Evolutionary conservation across 352 stramenopile species (phyloP), one percentile per base, ranked within the genome.

Genomic region (Pythium folliculosum): DNA sequence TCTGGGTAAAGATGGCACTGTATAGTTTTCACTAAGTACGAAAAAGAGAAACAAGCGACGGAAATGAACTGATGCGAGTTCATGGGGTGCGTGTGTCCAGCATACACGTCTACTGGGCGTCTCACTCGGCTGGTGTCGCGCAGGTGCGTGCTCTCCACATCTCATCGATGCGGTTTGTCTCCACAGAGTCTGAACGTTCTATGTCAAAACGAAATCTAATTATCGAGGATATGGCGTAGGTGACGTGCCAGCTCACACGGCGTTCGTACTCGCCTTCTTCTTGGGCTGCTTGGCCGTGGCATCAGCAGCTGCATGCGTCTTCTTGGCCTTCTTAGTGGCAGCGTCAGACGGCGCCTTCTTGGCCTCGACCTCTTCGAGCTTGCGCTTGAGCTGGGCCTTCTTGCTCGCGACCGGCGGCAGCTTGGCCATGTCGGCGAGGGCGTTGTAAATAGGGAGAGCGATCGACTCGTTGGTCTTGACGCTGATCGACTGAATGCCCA

Each of bases 401-500:
- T 73, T 81, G 70, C 86, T 90, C 48, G 66, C 61, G 19, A 84
- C 72, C 6, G 80, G 68, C 50, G 85, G 85, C 37, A 93, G 70
- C 71, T 91, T 91, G 25, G 82, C 71, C 35, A 89, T 62, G 54
- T 81, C 55, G 16, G 84, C 71, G 30, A 92, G 74, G 22, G 82
- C 70, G 61, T 97, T 97, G 72, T 97, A 98, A 48, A 98, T 82
- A 27, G 92, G 94, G 52, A 98, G 72, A n/a, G 89, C 76, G 12
- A 97, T 76, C 65, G 88, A 97, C 37, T 93, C 77, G 27, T 72
- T 78, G 10, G 90, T 97, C 80, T 97, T 98, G 67, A 98, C 75
- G 59, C 72, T 88, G 79, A 98, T 96, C 35, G 89, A 93, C 76
- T 96, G 88, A 54, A 98, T 86, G 75, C 96, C 96, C 51, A 85